These are phyloP conservation scores for Liriodendron chinense DNA, from an alignment of 164 flowering plant species.

Conservation along the genomic window DNA sequence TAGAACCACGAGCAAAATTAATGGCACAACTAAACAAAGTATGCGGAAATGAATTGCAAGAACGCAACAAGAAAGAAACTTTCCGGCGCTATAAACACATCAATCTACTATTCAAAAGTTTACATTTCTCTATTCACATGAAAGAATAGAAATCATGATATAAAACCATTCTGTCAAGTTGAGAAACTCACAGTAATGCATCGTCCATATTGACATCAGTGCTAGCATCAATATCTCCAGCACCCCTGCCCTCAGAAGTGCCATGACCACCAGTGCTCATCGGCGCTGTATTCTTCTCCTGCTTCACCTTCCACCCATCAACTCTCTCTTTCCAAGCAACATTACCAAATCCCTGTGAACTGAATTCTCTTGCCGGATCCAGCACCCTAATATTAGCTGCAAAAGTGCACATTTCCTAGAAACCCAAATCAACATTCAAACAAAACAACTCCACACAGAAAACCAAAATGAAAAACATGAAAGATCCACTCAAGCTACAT, in stretches of 20 bases:
- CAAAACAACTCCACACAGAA: background rate
- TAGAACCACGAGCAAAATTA: background rate
- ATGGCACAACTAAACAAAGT: background rate
- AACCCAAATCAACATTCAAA: background rate
- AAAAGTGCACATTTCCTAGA: conserved; percentile 1
- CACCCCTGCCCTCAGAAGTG: conserved; percentile 71
- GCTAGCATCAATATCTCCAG: conserved; percentile 36
- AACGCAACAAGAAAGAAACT: background rate
- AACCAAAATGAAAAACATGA: background rate
- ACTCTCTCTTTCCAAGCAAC: conserved; percentile 63
- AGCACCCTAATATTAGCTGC: conserved; percentile 74
- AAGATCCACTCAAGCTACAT: background rate
- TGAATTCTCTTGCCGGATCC: conserved; percentile 77
- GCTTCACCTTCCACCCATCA: conserved; percentile 59
- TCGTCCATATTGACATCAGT: conserved; percentile 35
- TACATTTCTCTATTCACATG: background rate
- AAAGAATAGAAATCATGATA: background rate
- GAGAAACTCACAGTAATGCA: conserved; percentile 34
- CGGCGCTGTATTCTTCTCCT: conserved; percentile 56
- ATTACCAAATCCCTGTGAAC: conserved; percentile 62
- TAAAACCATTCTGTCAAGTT: background rate
- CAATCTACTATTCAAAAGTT: background rate
- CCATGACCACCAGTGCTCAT: conserved; percentile 52
- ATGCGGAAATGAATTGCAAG: background rate
- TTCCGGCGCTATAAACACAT: background rate